Conservation (phyloP, 2,329 filamentous ascomycete species). For the Beauveria brongniartii region DNA sequence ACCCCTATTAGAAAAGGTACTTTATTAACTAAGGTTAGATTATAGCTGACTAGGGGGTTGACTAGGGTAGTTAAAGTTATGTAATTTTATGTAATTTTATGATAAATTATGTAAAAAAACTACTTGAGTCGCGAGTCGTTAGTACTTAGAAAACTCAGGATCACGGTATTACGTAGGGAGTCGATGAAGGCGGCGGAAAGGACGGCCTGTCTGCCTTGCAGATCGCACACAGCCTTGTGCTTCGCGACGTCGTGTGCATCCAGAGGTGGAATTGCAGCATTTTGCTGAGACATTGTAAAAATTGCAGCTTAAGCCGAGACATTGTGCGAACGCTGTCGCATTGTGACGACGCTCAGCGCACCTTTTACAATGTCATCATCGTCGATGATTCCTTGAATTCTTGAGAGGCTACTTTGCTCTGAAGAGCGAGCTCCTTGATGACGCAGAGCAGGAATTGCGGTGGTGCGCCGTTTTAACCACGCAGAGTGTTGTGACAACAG, state of each 20-base stretch:
- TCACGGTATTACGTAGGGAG: too few species aligned
- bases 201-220: slow-evolving; percentile 1
- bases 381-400: neutral
- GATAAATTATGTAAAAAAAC: too few species aligned
- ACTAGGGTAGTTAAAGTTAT: too few species aligned
- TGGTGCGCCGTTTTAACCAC: too few species aligned
- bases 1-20: too few species aligned
- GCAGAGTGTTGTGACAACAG: too few species aligned
- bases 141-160: too few species aligned
- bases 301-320: neutral
- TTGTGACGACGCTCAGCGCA: neutral
- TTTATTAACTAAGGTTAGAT: too few species aligned
- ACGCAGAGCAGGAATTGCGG: neutral
- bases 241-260: slow-evolving; percentile 6
- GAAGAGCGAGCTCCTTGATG: too few species aligned
- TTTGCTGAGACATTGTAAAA: neutral
- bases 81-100: too few species aligned
- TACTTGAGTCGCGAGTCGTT: too few species aligned
- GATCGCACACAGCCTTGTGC: slow-evolving; percentile 1
- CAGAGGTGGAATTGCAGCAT: neutral
- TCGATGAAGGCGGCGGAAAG: slow-evolving; percentile 9
- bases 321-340: neutral
- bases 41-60: too few species aligned
- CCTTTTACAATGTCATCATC: neutral
- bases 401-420: neutral